Evolutionary conservation across 2,329 filamentous ascomycete genomes (phyloP), one percentile per base, ranked within the genome.

Genomic region (Cladosporium sp.): DNA sequence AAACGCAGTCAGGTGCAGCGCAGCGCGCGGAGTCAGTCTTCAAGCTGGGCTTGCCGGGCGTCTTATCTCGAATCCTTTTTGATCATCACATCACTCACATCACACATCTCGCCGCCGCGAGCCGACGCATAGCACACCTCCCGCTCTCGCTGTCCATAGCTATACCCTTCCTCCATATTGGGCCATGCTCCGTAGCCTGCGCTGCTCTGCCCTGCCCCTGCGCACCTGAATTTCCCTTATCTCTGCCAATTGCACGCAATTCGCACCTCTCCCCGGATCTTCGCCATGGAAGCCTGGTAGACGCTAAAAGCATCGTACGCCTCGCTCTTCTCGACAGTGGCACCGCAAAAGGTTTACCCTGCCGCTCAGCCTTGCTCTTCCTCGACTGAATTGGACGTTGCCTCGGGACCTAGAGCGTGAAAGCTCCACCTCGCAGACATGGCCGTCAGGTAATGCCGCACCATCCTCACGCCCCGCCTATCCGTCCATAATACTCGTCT

Each of bases 181-280:
- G 39, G 22, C n/a, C 38, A 40, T 36, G 22, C 38, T 43, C 25
- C 25, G 20, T 11, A n/a, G 22, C 20, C n/a, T 54, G 20, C 15
- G 15, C 50, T 51, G 36, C 20, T 39, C 39, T 49, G 54, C 20
- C 54, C 15, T 49, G 30, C 54, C 54, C 54, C 54, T 56, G 54
- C 54, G 40, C 37, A 30, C 54, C 15, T 55, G 25, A 56, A 56
- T 56, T 30, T 56, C 54, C 54, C 54, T 56, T 56, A 56, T 56
- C 54, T 56, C n/a, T 39, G 19, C 54, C 42, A 56, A 56, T 55
- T 55, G 51, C 51, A 43, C 51, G 28, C 39, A 34, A 38, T 39
- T 51, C 49, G 17, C 36, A 22, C 50, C 25, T 43, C 39, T 43
- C 51, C 51, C 51, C 51, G 51, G 51, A 55, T 54, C 39, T 19